Evolutionary conservation across 2,329 filamentous ascomycete genomes (phyloP), one percentile per base, ranked within the genome.

Genomic region (Aspergillus pseudoterreus): DNA sequence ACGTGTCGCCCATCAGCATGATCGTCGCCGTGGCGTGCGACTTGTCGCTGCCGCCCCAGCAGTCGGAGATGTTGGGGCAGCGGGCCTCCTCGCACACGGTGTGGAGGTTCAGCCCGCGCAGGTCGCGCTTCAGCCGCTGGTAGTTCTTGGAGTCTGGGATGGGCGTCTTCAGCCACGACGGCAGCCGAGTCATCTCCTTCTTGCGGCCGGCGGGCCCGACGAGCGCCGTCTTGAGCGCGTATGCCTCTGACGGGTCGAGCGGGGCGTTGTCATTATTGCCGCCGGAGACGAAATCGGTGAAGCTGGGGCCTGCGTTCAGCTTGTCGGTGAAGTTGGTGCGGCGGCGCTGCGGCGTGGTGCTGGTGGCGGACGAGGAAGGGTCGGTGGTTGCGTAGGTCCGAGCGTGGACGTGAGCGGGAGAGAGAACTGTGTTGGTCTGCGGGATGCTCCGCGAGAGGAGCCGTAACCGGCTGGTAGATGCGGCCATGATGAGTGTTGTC

Each of bases 1-100:
- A 99, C 8, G 92, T 97, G 71, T 99, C 94, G 58, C 94, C 94
- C 92, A 97, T 97, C 44, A 99, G 78, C 94, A 99, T 99, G 72
- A 99, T 97, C 10, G 94, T 99, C 2, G 94, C 94, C 30, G 94
- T 99, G 4, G 94, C 94, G 22, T 90, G 87, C 59, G 84, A 86
- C 77, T 96, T 96, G 70, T 87, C 84, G 67, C 80, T 84, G 32
- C 94, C 94, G 55, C 94, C 94, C 94, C 94, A 99, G 78, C 94
- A 99, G 70, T 97, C 92, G 57, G 88, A 91, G 55, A 99, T 96
- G 73, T 99, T 99, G 55, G 94, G 94, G 73, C 94, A 99, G 59
- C 91, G 84, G 1, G 94, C 94, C 76, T 99, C 94, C 75, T 99
- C 94, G 73, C 94, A 99, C 14, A 99, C 94, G 4, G 94, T 99